phyloP scores from a whole-genome alignment of 2,329 filamentous ascomycete species.

The Cercospora sp. region DNA sequence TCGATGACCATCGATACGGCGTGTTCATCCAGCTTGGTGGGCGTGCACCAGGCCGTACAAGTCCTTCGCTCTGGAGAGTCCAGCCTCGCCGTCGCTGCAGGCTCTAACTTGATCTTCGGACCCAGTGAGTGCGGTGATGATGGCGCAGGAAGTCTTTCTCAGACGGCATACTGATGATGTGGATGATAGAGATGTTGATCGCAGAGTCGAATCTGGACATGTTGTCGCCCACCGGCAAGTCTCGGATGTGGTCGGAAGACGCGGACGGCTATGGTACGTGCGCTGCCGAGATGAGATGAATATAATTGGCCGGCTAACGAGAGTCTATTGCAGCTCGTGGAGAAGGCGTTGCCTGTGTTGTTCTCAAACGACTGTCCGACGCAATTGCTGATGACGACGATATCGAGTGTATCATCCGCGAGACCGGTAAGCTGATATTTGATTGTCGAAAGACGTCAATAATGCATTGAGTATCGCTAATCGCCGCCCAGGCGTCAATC shows the following conservation, averaged over 20 bases:
- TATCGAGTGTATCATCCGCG: conserved; percentile 40
- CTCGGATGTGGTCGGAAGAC: conserved; percentile 34
- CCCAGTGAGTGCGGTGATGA: not conserved
- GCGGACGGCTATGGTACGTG: conserved; percentile 48
- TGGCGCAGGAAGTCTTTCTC: not conserved
- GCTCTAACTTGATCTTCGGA: conserved; percentile 14
- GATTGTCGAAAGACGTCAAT: too few relatives aligned
- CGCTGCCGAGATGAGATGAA: too few relatives aligned
- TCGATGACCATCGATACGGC: conserved; percentile 24
- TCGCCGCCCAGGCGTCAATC: conserved; percentile 31
- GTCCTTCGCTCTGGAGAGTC: conserved; percentile 10
- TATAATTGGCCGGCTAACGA: conserved; percentile 22
- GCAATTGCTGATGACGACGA: conserved; percentile 37
- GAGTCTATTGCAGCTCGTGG: conserved; percentile 40
- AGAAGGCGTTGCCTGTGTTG: conserved; percentile 49
- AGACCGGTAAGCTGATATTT: conserved; percentile 20
- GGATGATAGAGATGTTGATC: conserved; percentile 9
- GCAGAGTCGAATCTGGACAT: conserved; percentile 17
- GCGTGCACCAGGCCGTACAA: conserved; percentile 16
- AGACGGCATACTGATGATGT: not conserved
- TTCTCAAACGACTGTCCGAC: conserved; percentile 34
- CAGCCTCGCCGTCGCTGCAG: conserved; percentile 10
- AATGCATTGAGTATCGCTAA: too few relatives aligned
- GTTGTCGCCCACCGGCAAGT: conserved; percentile 35
- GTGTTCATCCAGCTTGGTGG: conserved; percentile 15